Base-by-base conservation (phyloP, 108 stramenopile species). In the Cyclotella baltica region DNA sequence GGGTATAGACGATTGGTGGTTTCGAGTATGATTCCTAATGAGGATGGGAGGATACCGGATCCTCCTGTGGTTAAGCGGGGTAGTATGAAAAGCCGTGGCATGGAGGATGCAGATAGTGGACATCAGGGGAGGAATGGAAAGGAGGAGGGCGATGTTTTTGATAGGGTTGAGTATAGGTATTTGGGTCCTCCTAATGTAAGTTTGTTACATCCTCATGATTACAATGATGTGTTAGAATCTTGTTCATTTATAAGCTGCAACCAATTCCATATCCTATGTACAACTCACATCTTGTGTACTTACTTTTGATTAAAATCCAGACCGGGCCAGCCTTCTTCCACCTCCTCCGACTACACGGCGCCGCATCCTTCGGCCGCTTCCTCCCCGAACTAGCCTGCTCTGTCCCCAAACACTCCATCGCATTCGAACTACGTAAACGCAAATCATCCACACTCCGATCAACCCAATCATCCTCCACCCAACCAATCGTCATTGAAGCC, bases 351-450 rank as follows among this genome's bases (percentile, higher is more conserved):
- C 46, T 68, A 38, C 77, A 78, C 40, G 82, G 78, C 8, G 77
- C 63, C 8, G 83, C 78, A 25, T 78, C 73, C 18, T 75, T 80
- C 28, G 83, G 83, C 15, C 65, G 83, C 20, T 79, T 74, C 62
- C 65, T 83, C 13, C 83, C 83, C 34, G 83, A 83, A 67, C 10
- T 83, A 52, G 78, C 83, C 2, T 83, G 83, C 48, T 75, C 73
- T 19, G 83, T 83, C 3, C 83, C 83, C 57, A 72, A 77, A 33
- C 73, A 79, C 31, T 75, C 83, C 2, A 69, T 80, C 27, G 51
- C 43, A 11, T 80, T 83, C 33, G 76, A 83, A 34, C 31, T 80
- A 20, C n/a, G 28, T 31, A 77, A 77, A 30, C 50, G 53, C 10
- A 83, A 76, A 43, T 46, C 66, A 38, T 23, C 59, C 2, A 55